These are phyloP conservation scores for Nothophytophthora sp. DNA, from an alignment of 352 stramenopile genomes.

Conservation along the genomic window DNA sequence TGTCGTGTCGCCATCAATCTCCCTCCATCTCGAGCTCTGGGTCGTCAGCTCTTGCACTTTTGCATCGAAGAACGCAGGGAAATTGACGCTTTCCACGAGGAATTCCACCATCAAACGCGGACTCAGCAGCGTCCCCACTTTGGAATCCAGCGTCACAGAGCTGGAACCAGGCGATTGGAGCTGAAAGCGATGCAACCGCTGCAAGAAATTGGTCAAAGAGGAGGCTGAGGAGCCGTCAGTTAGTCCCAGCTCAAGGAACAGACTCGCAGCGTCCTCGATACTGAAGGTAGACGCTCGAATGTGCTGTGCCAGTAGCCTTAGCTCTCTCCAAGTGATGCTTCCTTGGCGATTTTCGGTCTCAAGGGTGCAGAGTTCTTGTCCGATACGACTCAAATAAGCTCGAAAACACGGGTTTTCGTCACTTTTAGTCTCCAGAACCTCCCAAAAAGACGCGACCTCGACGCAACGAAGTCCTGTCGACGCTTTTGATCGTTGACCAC, in stretches of 20 bases:
- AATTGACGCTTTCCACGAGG: constrained; percentile 11
- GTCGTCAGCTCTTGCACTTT: constrained; percentile 14
- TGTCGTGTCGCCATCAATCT: not conserved
- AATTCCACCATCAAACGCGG: constrained; percentile 12
- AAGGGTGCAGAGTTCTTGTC: not conserved
- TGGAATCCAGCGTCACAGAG: not conserved
- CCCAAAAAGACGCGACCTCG: constrained; percentile 1
- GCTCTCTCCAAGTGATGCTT: not conserved
- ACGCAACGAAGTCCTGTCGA: not conserved
- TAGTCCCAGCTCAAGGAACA: constrained; percentile 17
- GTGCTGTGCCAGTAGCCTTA: constrained; percentile 1
- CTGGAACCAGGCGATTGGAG: not conserved
- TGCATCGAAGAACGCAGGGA: constrained; percentile 4
- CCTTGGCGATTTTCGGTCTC: not conserved
- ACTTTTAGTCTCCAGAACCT: not conserved
- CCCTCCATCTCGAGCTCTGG: not conserved
- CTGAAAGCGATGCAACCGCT: constrained; percentile 9
- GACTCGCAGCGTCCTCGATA: not conserved
- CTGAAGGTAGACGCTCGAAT: constrained; percentile 5
- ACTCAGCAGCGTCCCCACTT: not conserved
- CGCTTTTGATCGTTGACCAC: not conserved
- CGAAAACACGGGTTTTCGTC: not conserved
- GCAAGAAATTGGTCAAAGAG: constrained; percentile 6
- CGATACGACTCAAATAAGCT: constrained; percentile 1
- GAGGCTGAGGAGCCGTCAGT: not conserved